These are phyloP conservation scores for Metschnikowia peoriensis DNA, from an alignment of 805 yeast genomes.

Conservation along the genomic window DNA sequence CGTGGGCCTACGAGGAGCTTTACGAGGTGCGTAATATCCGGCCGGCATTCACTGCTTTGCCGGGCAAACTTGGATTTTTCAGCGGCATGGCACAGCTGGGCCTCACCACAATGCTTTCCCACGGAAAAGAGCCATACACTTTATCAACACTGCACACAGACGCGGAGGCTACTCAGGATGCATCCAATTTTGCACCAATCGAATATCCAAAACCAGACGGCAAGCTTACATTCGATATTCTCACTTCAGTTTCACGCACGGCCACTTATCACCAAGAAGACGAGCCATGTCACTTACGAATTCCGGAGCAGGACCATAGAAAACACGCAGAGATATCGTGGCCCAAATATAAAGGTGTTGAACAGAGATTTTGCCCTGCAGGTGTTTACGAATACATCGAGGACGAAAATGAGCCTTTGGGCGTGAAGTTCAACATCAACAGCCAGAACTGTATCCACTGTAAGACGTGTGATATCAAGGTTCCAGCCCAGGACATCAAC, in stretches of 20 bases:
- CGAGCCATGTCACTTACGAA: slow-evolving; percentile 82
- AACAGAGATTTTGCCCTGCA: slow-evolving; percentile 94
- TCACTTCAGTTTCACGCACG: slow-evolving; percentile 94
- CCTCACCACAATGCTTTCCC: slow-evolving; percentile 69
- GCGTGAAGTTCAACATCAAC: slow-evolving; percentile 88
- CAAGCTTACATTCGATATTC: slow-evolving; percentile 82
- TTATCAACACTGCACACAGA: slow-evolving; percentile 69
- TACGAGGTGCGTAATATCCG: slow-evolving; percentile 84
- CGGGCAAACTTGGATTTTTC: slow-evolving; percentile 58
- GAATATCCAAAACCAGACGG: slow-evolving; percentile 96
- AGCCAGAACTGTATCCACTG: slow-evolving; percentile 98
- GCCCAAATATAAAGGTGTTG: slow-evolving; percentile 82
- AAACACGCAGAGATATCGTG: slow-evolving; percentile 68
- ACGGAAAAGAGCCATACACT: slow-evolving; percentile 88
- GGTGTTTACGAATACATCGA: slow-evolving; percentile 95
- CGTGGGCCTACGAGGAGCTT: slow-evolving; percentile 88
- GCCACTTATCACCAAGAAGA: slow-evolving; percentile 96
- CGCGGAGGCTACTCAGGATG: slow-evolving; percentile 66
- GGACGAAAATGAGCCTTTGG: slow-evolving; percentile 54
- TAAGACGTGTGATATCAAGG: slow-evolving; percentile 97
- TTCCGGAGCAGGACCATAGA: slow-evolving; percentile 56
- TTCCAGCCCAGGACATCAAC: slow-evolving; percentile 87
- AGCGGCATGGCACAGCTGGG: slow-evolving; percentile 90
- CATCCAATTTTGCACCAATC: slow-evolving; percentile 64
- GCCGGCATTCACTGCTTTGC: slow-evolving; percentile 72